Evolutionary conservation across 345 rosid genomes (phyloP).

Genomic region (Populus alba): DNA sequence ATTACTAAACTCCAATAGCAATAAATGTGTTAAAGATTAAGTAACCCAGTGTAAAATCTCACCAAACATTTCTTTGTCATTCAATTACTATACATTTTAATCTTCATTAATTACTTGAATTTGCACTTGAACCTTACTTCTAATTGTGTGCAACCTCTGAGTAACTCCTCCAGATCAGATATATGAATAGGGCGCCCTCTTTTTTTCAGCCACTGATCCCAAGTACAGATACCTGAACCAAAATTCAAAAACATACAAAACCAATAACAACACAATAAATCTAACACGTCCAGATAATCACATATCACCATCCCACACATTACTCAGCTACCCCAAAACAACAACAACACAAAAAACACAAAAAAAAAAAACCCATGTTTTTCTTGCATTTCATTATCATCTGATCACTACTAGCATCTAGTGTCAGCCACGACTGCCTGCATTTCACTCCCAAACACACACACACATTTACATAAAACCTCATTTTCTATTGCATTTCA

Average conservation of each 20-base stretch:
- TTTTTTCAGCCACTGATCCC: constrained; percentile 86
- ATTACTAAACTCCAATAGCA: not conserved
- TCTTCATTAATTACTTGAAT: constrained; percentile 2
- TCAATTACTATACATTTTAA: not conserved
- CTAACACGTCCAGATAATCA: not conserved
- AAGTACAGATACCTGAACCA: constrained; percentile 60
- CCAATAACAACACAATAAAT: not conserved
- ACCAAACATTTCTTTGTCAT: not conserved
- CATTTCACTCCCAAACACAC: not conserved
- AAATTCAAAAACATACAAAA: constrained; percentile 13
- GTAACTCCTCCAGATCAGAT: constrained; percentile 75
- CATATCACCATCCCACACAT: not conserved
- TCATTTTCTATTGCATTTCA: not conserved
- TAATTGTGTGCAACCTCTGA: constrained; percentile 67
- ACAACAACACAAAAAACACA: not conserved
- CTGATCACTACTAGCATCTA: not conserved
- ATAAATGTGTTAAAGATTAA: not conserved
- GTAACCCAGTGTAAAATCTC: not conserved
- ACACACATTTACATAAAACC: not conserved
- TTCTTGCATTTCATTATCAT: not conserved
- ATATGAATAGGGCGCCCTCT: constrained; percentile 64
- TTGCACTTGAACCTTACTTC: constrained; percentile 61
- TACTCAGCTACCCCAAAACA: not conserved
- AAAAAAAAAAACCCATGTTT: not conserved
- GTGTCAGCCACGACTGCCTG: not conserved